A percentile compares a stretch with the other conserved stretches of the same genome.
Evolutionary conservation across 495 filamentous ascomycete species (phyloP).

Genomic region (Hypoxylon cercidicola): DNA sequence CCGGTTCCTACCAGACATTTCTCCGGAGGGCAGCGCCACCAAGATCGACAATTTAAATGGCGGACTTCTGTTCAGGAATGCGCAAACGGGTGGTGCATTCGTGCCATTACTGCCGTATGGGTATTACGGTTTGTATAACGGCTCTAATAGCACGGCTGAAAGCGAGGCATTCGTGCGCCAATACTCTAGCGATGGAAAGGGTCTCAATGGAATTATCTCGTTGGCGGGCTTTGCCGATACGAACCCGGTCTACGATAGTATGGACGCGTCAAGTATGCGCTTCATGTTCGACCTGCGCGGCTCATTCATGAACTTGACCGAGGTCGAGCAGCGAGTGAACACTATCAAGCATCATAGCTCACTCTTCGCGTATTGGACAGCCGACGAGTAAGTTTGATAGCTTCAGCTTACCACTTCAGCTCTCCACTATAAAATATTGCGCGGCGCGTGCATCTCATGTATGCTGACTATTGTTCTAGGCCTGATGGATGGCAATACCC

Average conservation of each 20-base stretch:
- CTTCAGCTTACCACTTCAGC: not conserved
- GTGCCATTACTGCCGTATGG: slow-evolving; percentile 69
- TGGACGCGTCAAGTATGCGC: slow-evolving; percentile 66
- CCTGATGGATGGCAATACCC: slow-evolving; percentile 73
- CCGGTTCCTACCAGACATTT: slow-evolving; percentile 66
- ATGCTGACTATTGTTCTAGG: slow-evolving; percentile 33
- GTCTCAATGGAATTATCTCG: slow-evolving; percentile 56
- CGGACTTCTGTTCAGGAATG: slow-evolving; percentile 58
- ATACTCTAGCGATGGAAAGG: slow-evolving; percentile 62
- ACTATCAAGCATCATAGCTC: slow-evolving; percentile 61
- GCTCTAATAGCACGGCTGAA: slow-evolving; percentile 59
- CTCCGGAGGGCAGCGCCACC: slow-evolving; percentile 64
- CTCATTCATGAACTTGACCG: slow-evolving; percentile 66
- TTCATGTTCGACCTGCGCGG: slow-evolving; percentile 74
- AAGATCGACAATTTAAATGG: slow-evolving; percentile 71
- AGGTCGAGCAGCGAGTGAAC: slow-evolving; percentile 63
- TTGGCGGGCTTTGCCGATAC: slow-evolving; percentile 53
- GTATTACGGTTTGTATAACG: slow-evolving; percentile 69
- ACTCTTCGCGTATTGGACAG: slow-evolving; percentile 73
- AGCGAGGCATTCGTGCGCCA: slow-evolving; percentile 54
- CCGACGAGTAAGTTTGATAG: slow-evolving; percentile 62
- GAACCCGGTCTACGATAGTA: slow-evolving; percentile 61
- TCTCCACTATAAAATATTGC: not conserved
- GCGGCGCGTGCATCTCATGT: not conserved
- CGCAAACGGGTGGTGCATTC: slow-evolving; percentile 48